Percentiles rank a stretch among this genome's conserved stretches.
Evolutionary conservation across 371 early-diverging fungal genomes (phyloP).

Genomic region (Choanephora cucurbitarum): DNA sequence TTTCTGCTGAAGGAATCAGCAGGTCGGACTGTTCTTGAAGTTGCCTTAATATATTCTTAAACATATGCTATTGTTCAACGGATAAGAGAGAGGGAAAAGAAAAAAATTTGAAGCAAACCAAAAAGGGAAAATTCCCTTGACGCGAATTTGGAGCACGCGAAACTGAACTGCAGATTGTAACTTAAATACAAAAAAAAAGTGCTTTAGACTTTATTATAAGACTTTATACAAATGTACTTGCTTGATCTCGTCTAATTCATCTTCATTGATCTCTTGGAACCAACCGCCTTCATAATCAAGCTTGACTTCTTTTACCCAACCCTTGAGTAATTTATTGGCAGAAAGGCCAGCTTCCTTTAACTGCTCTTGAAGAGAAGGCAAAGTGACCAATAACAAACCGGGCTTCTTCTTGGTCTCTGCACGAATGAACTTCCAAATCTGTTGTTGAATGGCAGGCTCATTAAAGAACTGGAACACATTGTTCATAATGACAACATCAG

Average conservation of each 20-base stretch:
- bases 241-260: constrained; percentile 62
- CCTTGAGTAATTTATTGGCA: constrained; percentile 39
- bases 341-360: constrained; percentile 57
- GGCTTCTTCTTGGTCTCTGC: constrained; percentile 48
- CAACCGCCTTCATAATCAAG: constrained; percentile 46
- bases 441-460: constrained; percentile 51
- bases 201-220: constrained; percentile 27
- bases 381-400: constrained; percentile 54
- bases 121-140: neutral
- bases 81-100: too few species aligned
- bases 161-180: too few species aligned
- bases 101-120: neutral
- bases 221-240: constrained; percentile 66
- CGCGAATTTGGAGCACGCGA: neutral
- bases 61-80: too few species aligned
- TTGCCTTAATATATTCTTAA: constrained; percentile 8
- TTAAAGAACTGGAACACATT: constrained; percentile 70
- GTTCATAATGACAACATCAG: constrained; percentile 63
- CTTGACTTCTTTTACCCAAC: constrained; percentile 54
- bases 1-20: neutral
- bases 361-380: constrained; percentile 64
- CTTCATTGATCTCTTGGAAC: constrained; percentile 46
- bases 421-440: constrained; percentile 62
- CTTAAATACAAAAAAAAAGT: too few species aligned
- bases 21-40: constrained; percentile 11